Conservation (phyloP, 1,139 yeast species). For the Kazachstania sp. region DNA sequence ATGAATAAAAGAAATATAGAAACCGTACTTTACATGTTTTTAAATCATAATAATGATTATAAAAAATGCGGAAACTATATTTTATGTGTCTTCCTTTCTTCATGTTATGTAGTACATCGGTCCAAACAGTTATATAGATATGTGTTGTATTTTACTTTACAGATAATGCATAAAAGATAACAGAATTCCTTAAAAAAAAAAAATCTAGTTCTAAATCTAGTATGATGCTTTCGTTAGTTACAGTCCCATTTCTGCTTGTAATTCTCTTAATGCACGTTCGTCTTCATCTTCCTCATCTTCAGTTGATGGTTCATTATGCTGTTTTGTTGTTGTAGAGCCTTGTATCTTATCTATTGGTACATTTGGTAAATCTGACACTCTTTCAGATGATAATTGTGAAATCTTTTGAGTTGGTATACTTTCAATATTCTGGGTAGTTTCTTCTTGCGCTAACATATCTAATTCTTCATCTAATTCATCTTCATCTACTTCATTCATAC, state of each 20-base stretch:
- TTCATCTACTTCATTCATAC: constrained; percentile 61
- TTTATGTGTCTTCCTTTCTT: too few species aligned
- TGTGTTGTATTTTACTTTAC: too few species aligned
- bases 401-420: constrained; percentile 13
- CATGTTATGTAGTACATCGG: too few species aligned
- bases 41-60: too few species aligned
- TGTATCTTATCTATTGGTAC: constrained; percentile 29
- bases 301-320: constrained; percentile 27
- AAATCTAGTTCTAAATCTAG: too few species aligned
- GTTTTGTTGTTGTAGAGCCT: constrained; percentile 6
- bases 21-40: too few species aligned
- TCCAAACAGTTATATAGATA: too few species aligned
- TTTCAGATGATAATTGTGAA: constrained; percentile 13
- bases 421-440: constrained; percentile 21
- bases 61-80: too few species aligned
- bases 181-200: too few species aligned
- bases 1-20: too few species aligned
- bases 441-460: constrained; percentile 81
- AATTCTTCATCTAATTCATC: constrained; percentile 87
- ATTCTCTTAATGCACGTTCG: constrained; percentile 80
- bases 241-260: constrained; percentile 94
- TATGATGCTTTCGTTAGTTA: constrained; percentile 30
- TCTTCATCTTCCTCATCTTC: constrained; percentile 71
- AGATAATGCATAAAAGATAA: not conserved
- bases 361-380: constrained; percentile 34